Evolutionary conservation across 2,329 filamentous ascomycete species (phyloP).

Genomic region (Rhinocladiella mackenziei): DNA sequence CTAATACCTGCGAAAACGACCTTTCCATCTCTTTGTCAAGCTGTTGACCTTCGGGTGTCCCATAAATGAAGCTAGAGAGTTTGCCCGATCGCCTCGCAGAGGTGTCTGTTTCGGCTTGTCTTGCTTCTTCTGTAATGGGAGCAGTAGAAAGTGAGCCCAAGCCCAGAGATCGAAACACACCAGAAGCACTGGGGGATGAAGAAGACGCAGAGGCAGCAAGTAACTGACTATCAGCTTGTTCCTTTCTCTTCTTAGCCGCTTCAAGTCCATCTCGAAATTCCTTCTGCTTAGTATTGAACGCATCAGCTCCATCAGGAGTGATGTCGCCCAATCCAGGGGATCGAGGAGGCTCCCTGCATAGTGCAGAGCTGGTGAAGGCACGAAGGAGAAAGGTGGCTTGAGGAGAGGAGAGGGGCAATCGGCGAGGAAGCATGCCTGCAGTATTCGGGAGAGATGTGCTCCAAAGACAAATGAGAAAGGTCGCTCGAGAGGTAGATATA

Average conservation of each 20-base stretch:
- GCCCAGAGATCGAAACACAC: slow-evolving; percentile 43
- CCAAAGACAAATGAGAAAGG: slow-evolving; percentile 8
- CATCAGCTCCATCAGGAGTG: slow-evolving; percentile 64
- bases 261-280: slow-evolving; percentile 79
- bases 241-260: slow-evolving; percentile 69
- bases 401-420: slow-evolving; percentile 46
- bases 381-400: slow-evolving; percentile 50
- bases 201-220: slow-evolving; percentile 45
- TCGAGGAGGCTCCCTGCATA: slow-evolving; percentile 38
- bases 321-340: slow-evolving; percentile 84
- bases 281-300: slow-evolving; percentile 79
- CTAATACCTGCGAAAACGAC: slow-evolving; percentile 90
- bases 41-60: slow-evolving; percentile 90
- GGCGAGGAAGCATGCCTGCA: slow-evolving; percentile 42
- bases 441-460: slow-evolving; percentile 3
- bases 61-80: slow-evolving; percentile 87
- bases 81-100: slow-evolving; percentile 66
- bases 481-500: slow-evolving; percentile 1
- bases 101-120: slow-evolving; percentile 56
- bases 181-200: slow-evolving; percentile 36
- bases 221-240: slow-evolving; percentile 78
- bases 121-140: slow-evolving; percentile 53
- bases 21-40: slow-evolving; percentile 94
- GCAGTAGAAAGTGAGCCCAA: slow-evolving; percentile 58
- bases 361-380: slow-evolving; percentile 56